Evolutionary conservation across 208 protist species (phyloP).

Genomic region (Trypanosoma grayi): DNA sequence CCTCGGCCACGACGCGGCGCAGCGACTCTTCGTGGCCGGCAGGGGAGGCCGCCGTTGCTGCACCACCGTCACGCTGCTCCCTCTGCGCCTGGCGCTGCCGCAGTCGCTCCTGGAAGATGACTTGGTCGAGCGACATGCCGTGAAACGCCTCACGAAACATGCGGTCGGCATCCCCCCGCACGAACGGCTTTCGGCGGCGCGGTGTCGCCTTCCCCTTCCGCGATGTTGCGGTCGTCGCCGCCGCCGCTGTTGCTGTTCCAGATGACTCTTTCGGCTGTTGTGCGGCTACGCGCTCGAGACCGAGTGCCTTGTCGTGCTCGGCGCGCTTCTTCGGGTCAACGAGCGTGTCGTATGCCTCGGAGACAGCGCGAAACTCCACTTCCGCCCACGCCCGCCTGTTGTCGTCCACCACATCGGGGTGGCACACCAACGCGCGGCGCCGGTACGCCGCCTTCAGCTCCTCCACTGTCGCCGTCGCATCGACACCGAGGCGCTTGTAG

Average conservation of each 20-base stretch:
- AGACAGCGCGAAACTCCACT: constrained; percentile 31
- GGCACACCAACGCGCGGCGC: constrained; percentile 30
- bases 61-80: background rate
- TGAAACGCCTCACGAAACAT: constrained; percentile 82
- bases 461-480: constrained; percentile 37
- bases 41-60: constrained; percentile 2
- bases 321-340: constrained; percentile 31
- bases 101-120: constrained; percentile 73
- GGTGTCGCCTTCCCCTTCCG: background rate
- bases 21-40: constrained; percentile 50
- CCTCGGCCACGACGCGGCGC: constrained; percentile 49
- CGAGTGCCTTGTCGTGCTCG: constrained; percentile 43
- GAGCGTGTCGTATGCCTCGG: constrained; percentile 44
- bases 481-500: constrained; percentile 69
- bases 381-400: constrained; percentile 26
- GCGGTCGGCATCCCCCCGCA: constrained; percentile 80
- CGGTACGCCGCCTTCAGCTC: constrained; percentile 49
- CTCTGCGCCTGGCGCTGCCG: constrained; percentile 29
- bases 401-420: constrained; percentile 37
- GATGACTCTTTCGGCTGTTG: constrained; percentile 17
- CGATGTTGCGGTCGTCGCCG: background rate
- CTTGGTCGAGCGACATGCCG: constrained; percentile 76
- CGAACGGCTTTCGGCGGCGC: constrained; percentile 41
- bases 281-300: constrained; percentile 28
- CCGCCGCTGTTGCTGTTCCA: background rate